These are phyloP conservation scores for Paramecium sexaurelia DNA, from an alignment of 73 alveolate genomes.

Conservation along the genomic window DNA sequence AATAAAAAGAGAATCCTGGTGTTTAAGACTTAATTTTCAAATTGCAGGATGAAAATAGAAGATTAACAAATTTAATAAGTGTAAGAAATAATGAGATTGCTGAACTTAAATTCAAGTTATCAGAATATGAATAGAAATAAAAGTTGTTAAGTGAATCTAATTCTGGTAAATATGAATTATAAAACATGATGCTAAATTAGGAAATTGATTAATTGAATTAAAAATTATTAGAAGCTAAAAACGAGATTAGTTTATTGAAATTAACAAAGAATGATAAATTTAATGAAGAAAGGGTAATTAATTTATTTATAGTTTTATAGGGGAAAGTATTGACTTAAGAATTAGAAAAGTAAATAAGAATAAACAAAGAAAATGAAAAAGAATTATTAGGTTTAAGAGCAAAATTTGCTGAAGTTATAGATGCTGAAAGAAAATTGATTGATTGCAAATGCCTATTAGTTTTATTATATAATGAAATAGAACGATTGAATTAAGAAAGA, in stretches of 20 bases:
- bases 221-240: not conserved
- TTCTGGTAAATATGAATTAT: not conserved
- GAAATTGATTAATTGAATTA: not conserved
- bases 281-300: slow-evolving; percentile 36
- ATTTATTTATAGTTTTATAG: not conserved
- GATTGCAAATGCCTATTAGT: slow-evolving; percentile 37
- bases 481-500: not conserved
- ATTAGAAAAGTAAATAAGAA: slow-evolving; percentile 28
- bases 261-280: slow-evolving; percentile 19
- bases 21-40: not conserved
- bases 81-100: slow-evolving; percentile 40
- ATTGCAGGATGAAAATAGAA: slow-evolving; percentile 36
- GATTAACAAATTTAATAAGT: not conserved
- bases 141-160: not conserved
- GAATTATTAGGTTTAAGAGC: slow-evolving; percentile 16
- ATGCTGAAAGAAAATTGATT: slow-evolving; percentile 23
- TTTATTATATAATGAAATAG: slow-evolving; percentile 43
- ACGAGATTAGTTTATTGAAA: not conserved
- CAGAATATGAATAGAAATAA: not conserved
- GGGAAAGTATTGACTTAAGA: slow-evolving; percentile 44
- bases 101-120: slow-evolving; percentile 28
- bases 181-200: not conserved
- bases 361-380: slow-evolving; percentile 34
- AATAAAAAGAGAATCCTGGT: not conserved
- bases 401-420: slow-evolving; percentile 17